Percentiles rank a stretch among this genome's conserved stretches.
phyloP scores from a whole-genome alignment of 495 filamentous ascomycete genomes.

The Cetradonia linearis region DNA sequence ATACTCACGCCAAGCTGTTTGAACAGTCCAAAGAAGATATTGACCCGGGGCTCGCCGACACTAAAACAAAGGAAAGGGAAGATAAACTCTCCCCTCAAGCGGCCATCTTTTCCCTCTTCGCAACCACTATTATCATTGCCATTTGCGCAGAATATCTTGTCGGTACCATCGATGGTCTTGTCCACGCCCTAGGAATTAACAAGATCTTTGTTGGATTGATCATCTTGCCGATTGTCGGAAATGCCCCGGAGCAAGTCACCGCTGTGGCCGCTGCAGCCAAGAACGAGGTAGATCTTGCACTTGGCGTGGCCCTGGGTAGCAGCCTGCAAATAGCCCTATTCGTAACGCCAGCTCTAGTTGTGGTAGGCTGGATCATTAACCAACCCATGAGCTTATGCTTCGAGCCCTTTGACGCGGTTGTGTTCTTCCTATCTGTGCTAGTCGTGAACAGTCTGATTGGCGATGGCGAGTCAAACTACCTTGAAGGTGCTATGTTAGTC shows the following conservation, averaged over 20 bases:
- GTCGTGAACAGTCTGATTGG: conserved; percentile 78
- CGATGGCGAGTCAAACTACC: conserved; percentile 79
- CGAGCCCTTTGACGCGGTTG: conserved; percentile 82
- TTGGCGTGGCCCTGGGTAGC: conserved; percentile 85
- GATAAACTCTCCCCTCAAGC: conserved; percentile 73
- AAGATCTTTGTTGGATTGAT: conserved; percentile 83
- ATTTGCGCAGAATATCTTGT: conserved; percentile 84
- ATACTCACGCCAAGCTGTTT: conserved; percentile 57
- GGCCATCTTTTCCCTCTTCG: conserved; percentile 62
- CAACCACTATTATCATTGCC: conserved; percentile 71
- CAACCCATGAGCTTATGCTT: conserved; percentile 85
- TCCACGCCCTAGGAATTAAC: conserved; percentile 51
- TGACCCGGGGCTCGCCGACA: not conserved
- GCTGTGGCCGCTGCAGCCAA: conserved; percentile 79
- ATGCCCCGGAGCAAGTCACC: conserved; percentile 86
- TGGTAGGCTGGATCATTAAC: conserved; percentile 77
- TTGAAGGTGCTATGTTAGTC: conserved; percentile 73
- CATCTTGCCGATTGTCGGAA: conserved; percentile 81
- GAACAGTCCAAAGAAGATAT: not conserved
- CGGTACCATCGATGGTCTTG: conserved; percentile 63
- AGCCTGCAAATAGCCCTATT: conserved; percentile 88
- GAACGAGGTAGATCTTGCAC: conserved; percentile 93
- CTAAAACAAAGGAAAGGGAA: conserved; percentile 27
- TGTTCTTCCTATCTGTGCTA: conserved; percentile 74
- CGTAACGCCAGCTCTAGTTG: conserved; percentile 76